A percentile compares a stretch with the other conserved stretches of the same genome.
Evolutionary conservation across 1,284 basidiomycete genomes (phyloP).

Genomic region (Neonothopanus nambi): DNA sequence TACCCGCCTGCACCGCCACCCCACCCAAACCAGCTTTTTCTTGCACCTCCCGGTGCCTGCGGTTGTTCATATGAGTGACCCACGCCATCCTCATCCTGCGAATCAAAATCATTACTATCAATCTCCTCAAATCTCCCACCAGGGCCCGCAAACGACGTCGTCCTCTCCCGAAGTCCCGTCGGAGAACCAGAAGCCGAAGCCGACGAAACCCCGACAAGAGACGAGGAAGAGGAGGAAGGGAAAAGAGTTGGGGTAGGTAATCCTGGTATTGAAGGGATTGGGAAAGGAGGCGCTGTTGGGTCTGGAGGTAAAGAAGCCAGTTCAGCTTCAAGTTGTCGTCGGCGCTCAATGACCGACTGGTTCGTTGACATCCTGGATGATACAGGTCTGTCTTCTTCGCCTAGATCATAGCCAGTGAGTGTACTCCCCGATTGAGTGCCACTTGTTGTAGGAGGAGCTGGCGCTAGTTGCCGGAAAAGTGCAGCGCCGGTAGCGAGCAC

Average conservation of each 20-base stretch:
- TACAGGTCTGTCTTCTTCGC: constrained; percentile 6
- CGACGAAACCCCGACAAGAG: constrained; percentile 1
- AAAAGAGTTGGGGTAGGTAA: constrained; percentile 4
- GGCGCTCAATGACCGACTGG: constrained; percentile 44
- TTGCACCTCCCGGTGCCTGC: constrained; percentile 5
- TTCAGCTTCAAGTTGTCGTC: constrained; percentile 57
- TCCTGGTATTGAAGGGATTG: constrained; percentile 14
- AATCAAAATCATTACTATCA: constrained; percentile 7
- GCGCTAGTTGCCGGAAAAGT: constrained; percentile 50
- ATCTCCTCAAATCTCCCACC: constrained; percentile 17
- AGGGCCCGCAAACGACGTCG: constrained; percentile 10
- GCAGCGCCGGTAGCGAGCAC: constrained; percentile 66
- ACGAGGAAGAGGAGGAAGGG: not conserved
- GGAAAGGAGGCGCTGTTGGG: constrained; percentile 30
- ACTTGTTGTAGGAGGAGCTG: constrained; percentile 27
- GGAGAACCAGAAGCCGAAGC: constrained; percentile 2
- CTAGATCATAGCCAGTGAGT: constrained; percentile 10
- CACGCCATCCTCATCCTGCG: constrained; percentile 6
- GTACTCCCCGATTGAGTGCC: not conserved
- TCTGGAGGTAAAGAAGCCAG: constrained; percentile 43
- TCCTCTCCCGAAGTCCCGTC: constrained; percentile 10
- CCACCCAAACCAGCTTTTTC: constrained; percentile 15
- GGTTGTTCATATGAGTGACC: constrained; percentile 10
- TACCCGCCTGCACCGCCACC: constrained; percentile 9
- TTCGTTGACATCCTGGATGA: constrained; percentile 15